Conservation (phyloP, 2,329 filamentous ascomycete genomes). For the Didymella segeticola region DNA sequence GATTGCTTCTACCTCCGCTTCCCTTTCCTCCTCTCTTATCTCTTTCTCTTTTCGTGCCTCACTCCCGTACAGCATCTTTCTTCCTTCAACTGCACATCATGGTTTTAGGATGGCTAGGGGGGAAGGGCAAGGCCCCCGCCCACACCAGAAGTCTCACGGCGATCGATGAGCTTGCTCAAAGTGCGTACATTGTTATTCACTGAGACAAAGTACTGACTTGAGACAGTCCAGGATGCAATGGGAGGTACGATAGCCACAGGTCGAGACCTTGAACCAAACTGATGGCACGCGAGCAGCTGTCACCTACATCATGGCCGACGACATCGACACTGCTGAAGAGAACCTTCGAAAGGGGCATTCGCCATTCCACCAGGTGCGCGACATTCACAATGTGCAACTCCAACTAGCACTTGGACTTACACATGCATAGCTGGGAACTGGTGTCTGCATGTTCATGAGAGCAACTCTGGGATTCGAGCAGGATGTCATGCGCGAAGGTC, state of each 20-base stretch:
- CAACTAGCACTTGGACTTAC: slow-evolving; percentile 24
- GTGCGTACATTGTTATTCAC: slow-evolving; percentile 38
- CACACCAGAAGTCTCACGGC: slow-evolving; percentile 64
- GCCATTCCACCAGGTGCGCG: slow-evolving; percentile 77
- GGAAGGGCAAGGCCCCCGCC: slow-evolving; percentile 43
- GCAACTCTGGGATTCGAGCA: slow-evolving; percentile 92
- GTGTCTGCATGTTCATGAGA: slow-evolving; percentile 82
- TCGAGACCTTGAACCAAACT: slow-evolving; percentile 24
- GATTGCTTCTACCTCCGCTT: slow-evolving; percentile 7
- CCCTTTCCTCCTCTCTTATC: slow-evolving; percentile 3
- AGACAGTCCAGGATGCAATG: slow-evolving; percentile 55
- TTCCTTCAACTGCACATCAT: slow-evolving; percentile 22
- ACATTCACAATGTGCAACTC: not conserved
- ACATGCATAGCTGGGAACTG: slow-evolving; percentile 69
- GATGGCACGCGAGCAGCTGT: slow-evolving; percentile 58
- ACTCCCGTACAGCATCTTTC: slow-evolving; percentile 3
- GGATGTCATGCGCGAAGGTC: slow-evolving; percentile 80
- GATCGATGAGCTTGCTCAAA: slow-evolving; percentile 64
- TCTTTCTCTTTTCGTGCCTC: slow-evolving; percentile 6
- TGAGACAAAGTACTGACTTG: not conserved
- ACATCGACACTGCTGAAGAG: slow-evolving; percentile 82
- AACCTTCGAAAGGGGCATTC: slow-evolving; percentile 75
- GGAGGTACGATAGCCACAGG: slow-evolving; percentile 45
- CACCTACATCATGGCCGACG: slow-evolving; percentile 82
- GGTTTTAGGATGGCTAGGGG: slow-evolving; percentile 50